phyloP scores from a whole-genome alignment of 2,329 filamentous ascomycete genomes.

The Paraphaeosphaeria minitans region DNA sequence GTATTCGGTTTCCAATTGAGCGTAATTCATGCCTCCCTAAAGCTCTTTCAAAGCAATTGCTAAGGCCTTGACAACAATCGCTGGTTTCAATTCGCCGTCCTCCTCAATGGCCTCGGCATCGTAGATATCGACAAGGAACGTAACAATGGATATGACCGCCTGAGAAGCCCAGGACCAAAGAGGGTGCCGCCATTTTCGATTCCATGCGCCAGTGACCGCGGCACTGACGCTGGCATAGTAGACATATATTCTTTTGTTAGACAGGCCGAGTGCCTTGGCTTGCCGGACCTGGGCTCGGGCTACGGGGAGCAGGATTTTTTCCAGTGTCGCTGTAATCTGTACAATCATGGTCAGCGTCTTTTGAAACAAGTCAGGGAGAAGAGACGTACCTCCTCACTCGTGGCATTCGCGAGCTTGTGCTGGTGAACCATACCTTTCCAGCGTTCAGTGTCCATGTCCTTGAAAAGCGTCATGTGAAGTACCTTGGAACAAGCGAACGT shows the following conservation, averaged over 20 bases:
- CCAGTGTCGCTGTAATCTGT: background rate
- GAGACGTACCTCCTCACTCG: background rate
- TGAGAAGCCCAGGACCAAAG: background rate
- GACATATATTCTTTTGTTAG: background rate
- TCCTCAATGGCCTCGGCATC: background rate
- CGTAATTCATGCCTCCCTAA: constrained; percentile 1
- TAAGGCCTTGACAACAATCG: background rate
- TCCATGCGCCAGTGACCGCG: background rate
- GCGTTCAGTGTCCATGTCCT: background rate
- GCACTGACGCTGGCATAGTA: background rate
- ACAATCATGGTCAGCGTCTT: too few species aligned
- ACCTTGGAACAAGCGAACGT: constrained; percentile 8
- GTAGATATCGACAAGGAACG: background rate
- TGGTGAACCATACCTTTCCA: background rate
- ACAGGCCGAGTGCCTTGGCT: background rate
- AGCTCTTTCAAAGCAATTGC: constrained; percentile 4
- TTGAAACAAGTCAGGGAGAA: background rate
- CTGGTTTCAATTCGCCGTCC: background rate
- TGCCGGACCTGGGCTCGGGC: background rate
- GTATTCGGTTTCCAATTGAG: background rate
- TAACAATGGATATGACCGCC: background rate
- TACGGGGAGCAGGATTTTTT: background rate
- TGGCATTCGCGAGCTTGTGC: background rate
- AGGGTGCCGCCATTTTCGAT: background rate
- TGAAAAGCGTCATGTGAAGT: background rate